phyloP scores from a whole-genome alignment of 164 flowering plant genomes.

The Cinnamomum micranthum region DNA sequence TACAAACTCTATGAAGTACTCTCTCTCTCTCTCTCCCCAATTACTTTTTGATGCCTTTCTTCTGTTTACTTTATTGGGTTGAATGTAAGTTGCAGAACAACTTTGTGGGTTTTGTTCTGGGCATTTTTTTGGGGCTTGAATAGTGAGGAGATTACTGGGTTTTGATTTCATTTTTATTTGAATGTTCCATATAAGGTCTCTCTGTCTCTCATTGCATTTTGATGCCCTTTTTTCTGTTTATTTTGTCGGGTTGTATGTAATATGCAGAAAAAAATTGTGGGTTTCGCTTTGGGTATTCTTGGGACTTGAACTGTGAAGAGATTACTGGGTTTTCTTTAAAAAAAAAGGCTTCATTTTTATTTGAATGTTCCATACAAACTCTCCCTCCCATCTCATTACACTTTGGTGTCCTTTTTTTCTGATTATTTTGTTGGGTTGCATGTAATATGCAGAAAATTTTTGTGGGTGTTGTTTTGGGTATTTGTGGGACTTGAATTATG shows the following conservation, averaged over 20 bases:
- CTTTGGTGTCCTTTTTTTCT: background rate
- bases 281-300: background rate
- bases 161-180: too few species aligned
- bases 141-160: background rate
- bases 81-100: background rate
- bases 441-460: background rate
- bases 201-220: too few species aligned
- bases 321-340: too few species aligned
- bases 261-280: background rate
- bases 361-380: too few species aligned
- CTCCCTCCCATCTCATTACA: too few species aligned
- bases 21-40: background rate
- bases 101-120: background rate
- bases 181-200: too few species aligned
- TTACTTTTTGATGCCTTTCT: background rate
- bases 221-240: background rate
- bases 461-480: background rate
- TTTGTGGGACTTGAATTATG: background rate
- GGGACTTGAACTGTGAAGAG: background rate
- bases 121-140: background rate
- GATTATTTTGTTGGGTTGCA: background rate
- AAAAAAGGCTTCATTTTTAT: too few species aligned
- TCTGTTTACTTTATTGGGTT: background rate
- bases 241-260: background rate
- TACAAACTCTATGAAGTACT: conserved; percentile 83